Conservation (phyloP, 148 eudicot species). For the Rhododendron molle region DNA sequence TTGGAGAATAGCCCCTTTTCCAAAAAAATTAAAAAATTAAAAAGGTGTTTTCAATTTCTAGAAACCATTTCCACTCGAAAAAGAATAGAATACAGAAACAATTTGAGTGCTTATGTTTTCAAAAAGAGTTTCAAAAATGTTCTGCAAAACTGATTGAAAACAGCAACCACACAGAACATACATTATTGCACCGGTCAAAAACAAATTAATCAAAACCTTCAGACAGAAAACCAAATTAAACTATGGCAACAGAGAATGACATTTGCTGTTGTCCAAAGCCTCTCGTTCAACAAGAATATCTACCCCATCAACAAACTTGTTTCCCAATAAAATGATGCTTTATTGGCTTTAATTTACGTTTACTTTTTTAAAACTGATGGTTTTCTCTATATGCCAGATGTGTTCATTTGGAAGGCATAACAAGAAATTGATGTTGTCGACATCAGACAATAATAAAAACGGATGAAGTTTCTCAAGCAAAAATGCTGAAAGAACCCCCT, state of each 20-base stretch:
- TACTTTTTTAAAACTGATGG: not conserved
- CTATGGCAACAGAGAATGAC: not conserved
- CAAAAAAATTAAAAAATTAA: not conserved
- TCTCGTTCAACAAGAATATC: not conserved
- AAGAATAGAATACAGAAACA: not conserved
- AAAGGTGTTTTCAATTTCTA: not conserved
- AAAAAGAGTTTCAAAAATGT: not conserved
- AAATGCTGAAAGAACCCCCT: not conserved
- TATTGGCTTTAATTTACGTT: not conserved
- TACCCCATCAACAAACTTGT: not conserved
- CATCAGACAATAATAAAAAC: not conserved
- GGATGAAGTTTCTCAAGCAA: not conserved
- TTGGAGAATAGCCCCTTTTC: not conserved
- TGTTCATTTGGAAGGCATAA: not conserved
- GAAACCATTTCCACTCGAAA: not conserved
- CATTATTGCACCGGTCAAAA: not conserved
- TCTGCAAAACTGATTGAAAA: not conserved
- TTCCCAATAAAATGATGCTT: not conserved
- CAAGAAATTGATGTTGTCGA: not conserved
- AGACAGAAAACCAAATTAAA: not conserved
- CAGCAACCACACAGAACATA: not conserved
- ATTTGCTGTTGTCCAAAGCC: not conserved
- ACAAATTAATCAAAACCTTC: not conserved
- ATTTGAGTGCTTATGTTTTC: not conserved
- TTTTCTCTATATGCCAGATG: not conserved